phyloP scores from a whole-genome alignment of 75 land plant species.

The Cunninghamia lanceolata region DNA sequence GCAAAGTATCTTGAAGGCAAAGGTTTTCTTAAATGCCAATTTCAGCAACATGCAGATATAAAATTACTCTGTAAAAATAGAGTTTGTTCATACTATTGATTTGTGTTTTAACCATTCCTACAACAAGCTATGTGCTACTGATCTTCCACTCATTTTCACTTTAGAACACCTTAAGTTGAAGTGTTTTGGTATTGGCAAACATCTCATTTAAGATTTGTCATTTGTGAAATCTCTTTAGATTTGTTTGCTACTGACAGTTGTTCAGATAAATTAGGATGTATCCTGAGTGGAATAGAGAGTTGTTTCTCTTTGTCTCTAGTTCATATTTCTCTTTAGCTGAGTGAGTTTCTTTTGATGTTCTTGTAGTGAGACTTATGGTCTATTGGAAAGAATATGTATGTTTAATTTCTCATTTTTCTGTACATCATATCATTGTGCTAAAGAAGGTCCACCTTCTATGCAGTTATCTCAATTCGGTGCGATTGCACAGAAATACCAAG shows the following conservation, averaged over 20 bases:
- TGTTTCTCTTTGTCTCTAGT: background rate
- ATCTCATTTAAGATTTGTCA: background rate
- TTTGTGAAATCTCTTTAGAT: background rate
- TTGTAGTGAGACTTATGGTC: background rate
- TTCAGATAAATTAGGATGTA: background rate
- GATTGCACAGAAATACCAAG: slow-evolving; percentile 90
- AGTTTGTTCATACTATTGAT: background rate
- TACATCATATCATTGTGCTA: background rate
- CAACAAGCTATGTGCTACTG: background rate
- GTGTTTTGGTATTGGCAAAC: background rate
- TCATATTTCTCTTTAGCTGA: background rate
- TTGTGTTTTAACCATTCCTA: background rate
- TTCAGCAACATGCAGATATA: background rate
- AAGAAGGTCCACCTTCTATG: background rate
- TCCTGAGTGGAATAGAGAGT: background rate
- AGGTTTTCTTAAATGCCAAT: background rate
- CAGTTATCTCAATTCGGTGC: slow-evolving; percentile 93
- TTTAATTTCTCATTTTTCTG: background rate
- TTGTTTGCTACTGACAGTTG: background rate
- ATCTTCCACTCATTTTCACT: background rate
- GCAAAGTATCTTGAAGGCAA: background rate
- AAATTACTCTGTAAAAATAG: background rate
- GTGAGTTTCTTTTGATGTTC: background rate
- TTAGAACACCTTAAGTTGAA: background rate
- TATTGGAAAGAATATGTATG: background rate